Evolutionary conservation across 208 protist genomes (phyloP), one percentile per base, ranked within the genome.

Genomic region (Lotmaria passim): DNA sequence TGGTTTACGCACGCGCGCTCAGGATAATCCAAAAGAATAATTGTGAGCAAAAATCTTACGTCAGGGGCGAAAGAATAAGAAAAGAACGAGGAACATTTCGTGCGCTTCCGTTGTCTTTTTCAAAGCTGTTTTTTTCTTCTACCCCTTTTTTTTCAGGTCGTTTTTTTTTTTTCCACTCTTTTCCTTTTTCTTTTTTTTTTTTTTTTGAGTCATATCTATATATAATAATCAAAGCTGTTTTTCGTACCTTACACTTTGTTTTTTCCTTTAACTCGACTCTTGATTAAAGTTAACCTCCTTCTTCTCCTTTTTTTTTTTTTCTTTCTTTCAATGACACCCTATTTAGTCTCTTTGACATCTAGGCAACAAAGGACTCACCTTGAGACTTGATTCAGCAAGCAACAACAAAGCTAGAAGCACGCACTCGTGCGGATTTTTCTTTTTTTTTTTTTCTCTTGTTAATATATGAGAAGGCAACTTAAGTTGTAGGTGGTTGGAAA

Each of bases 381-480:
- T 36, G 12, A 57, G 6, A 38, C 26, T 31, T 21, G 50, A 55
- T 17, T n/a, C 31, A 41, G 52, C 28, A 57, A 19, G 52, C 30
- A 57, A 26, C 31, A 57, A 38, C 4, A 38, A 34, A 5, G 48
- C 12, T 55, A 8, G 24, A 55, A 24, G 23, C 28, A 55, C 48
- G 48, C 48, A 55, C 48, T 19, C 26, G 24, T 55, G 48, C 19
- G n/a, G 23, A 55, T 26, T 7, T 43, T 38, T 66, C 30, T 38
- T 38, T 15, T 34, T 70, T 61, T 64, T 34, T 38, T 73, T 68
- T 55, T 58, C 48, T 28, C 33, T 33, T 47, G 36, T 15, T 60
- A 47, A 33, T 26, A 34, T 31, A n/a, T 55, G 48, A n/a, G 14
- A 51, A 30, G 48, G 21, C n/a, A 31, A 30, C 15, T 8, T 55